Base-by-base conservation (phyloP, 495 filamentous ascomycete genomes). In the Aspergillus cavernicola region DNA sequence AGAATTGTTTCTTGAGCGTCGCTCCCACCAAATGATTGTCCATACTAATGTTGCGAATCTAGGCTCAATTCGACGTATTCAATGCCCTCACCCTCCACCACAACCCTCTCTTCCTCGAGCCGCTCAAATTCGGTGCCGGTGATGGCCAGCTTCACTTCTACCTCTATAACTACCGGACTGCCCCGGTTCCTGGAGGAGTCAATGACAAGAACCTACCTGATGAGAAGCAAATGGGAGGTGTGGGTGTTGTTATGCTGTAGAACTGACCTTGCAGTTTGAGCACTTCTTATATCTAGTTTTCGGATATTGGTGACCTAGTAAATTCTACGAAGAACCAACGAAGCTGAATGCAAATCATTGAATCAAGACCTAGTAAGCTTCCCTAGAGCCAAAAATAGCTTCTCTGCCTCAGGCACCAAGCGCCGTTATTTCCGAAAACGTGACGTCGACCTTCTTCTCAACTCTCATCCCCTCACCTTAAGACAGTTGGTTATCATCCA, bases 101-200 rank as follows among this genome's bases (percentile, higher is more conserved):
- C 65, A 98, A 97, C 71, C 83, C 85, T 5, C 77, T 97, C 15
- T 98, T 98, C 80, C 78, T 98, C 10, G 84, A 89, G 59, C 76
- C 95, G 46, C 88, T 96, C 61, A 96, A 92, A 67, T 98, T 97
- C 55, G 92, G 92, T 20, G 81, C 86, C 6, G 93, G 93, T 13
- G 93, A 98, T 64, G 93, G 93, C 40, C 88, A 91, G 64, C 75
- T 98, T 51, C 90, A 97, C 64, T 98, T 86, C 69, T 98, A 98
- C 65, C 77, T 98, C 12, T 98, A 92, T 77, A 98, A 97, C 73
- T 98, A 96, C 77, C 84, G 89, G 29, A 86, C 90, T 8, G 80
- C 84, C 37, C 84, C 84, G 8, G 83, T 98, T 54, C 73, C 80
- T 9, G 91, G 93, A 20, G 93, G 93, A 23, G 84, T 97, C 20